Conservation (phyloP, 2,329 filamentous ascomycete species). For the Polychaeton citri region DNA sequence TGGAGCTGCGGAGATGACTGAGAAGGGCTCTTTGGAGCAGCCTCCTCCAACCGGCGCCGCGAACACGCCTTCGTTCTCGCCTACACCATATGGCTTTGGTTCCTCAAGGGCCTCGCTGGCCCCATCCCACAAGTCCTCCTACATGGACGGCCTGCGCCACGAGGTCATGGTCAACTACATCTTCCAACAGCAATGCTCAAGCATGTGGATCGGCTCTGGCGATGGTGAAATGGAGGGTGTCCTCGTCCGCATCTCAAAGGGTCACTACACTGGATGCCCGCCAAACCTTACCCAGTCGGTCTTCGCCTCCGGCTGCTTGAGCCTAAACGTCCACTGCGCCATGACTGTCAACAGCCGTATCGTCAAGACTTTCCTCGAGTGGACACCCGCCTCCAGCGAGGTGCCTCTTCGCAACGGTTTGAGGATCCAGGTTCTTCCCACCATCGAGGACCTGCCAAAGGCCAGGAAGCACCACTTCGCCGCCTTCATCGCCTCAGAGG, state of each 20-base stretch:
- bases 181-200: slow-evolving; percentile 64
- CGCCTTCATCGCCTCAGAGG: slow-evolving; percentile 60
- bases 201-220: slow-evolving; percentile 60
- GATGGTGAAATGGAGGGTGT: slow-evolving; percentile 59
- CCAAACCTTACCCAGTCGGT: slow-evolving; percentile 47
- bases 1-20: slow-evolving; percentile 17
- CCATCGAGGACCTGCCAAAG: slow-evolving; percentile 53
- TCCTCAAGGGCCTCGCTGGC: slow-evolving; percentile 40
- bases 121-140: slow-evolving; percentile 6
- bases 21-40: slow-evolving; percentile 27
- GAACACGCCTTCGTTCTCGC: slow-evolving; percentile 14
- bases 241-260: slow-evolving; percentile 52
- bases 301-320: slow-evolving; percentile 51
- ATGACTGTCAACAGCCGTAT: slow-evolving; percentile 73
- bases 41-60: slow-evolving; percentile 19
- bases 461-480: slow-evolving; percentile 70
- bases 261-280: slow-evolving; percentile 61
- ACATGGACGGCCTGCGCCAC: slow-evolving; percentile 11
- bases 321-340: slow-evolving; percentile 64
- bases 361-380: slow-evolving; percentile 64
- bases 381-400: slow-evolving; percentile 58
- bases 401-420: slow-evolving; percentile 65
- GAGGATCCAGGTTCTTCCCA: slow-evolving; percentile 62
- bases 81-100: slow-evolving; percentile 29
- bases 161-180: slow-evolving; percentile 76